Conservation (phyloP, 768 basidiomycete genomes). For the Phaeolepiota aurea region DNA sequence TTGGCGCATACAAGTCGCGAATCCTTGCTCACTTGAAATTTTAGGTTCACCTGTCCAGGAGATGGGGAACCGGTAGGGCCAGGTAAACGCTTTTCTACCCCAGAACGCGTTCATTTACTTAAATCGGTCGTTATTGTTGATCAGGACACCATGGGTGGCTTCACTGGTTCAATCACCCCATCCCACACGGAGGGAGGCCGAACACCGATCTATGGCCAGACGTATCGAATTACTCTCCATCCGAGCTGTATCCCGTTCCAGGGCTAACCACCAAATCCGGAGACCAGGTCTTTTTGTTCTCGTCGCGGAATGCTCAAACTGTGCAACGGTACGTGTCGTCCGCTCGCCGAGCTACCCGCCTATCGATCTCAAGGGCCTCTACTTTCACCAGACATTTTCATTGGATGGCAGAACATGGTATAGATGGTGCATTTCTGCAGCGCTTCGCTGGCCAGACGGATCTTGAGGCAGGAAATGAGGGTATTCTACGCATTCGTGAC, state of each 20-base stretch:
- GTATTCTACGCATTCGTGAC: conserved; percentile 56
- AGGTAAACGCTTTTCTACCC: too few species aligned
- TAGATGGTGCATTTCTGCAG: conserved; percentile 79
- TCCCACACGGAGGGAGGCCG: conserved; percentile 60
- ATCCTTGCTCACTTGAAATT: too few species aligned
- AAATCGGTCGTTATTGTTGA: too few species aligned
- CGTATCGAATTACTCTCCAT: conserved; percentile 56
- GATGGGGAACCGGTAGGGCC: conserved; percentile 63
- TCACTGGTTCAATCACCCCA: conserved; percentile 72
- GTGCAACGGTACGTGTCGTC: conserved; percentile 41
- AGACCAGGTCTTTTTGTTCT: conserved; percentile 64
- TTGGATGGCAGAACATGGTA: conserved; percentile 79
- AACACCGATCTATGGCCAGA: conserved; percentile 81
- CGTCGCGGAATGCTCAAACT: conserved; percentile 67
- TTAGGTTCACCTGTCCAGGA: conserved; percentile 64
- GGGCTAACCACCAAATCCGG: conserved; percentile 52
- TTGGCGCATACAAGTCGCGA: too few species aligned
- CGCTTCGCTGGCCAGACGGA: conserved; percentile 69
- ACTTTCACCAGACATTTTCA: conserved; percentile 46
- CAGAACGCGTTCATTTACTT: too few species aligned
- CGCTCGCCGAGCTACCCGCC: too few species aligned
- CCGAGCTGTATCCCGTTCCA: conserved; percentile 63
- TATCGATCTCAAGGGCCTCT: neutral
- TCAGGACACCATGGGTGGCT: conserved; percentile 78
- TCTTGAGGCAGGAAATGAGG: conserved; percentile 42